A percentile compares a stretch with the other conserved stretches of the same genome.
These are phyloP conservation scores for Adansonia madagascariensis DNA, from an alignment of 441 rosid species.

Conservation along the genomic window DNA sequence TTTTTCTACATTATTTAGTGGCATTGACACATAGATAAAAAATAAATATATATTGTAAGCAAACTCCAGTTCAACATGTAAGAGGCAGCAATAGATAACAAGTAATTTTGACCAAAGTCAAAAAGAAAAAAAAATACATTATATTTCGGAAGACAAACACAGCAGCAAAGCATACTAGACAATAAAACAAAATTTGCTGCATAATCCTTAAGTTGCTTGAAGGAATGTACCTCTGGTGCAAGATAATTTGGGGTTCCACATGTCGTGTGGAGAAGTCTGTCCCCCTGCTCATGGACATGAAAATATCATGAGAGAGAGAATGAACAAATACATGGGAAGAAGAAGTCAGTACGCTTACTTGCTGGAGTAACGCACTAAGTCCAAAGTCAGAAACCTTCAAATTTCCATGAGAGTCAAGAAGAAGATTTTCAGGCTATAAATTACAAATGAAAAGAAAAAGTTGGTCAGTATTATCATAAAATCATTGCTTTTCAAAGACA, in stretches of 20 bases:
- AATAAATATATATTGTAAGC: neutral
- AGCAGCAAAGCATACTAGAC: conserved; percentile 21
- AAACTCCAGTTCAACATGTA: conserved; percentile 15
- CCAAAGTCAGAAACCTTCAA: conserved; percentile 97
- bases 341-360: conserved; percentile 50
- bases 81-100: conserved; percentile 8
- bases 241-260: conserved; percentile 98
- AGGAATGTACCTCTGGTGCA: conserved; percentile 78
- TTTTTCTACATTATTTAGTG: neutral
- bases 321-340: neutral
- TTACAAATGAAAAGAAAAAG: conserved; percentile 20
- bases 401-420: conserved; percentile 74
- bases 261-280: conserved; percentile 74
- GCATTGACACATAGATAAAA: neutral
- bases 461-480: conserved; percentile 29
- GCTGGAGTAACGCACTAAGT: conserved; percentile 80
- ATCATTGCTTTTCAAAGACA: conserved; percentile 13
- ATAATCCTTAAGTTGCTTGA: conserved; percentile 23
- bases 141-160: neutral
- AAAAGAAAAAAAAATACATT: conserved; percentile 6
- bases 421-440: conserved; percentile 90
- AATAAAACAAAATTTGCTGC: conserved; percentile 11
- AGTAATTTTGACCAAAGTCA: conserved; percentile 1
- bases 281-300: conserved; percentile 52
- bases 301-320: neutral